Conservation (phyloP, 2,329 filamentous ascomycete genomes). For the Pseudopyrenochaeta lycopersici region DNA sequence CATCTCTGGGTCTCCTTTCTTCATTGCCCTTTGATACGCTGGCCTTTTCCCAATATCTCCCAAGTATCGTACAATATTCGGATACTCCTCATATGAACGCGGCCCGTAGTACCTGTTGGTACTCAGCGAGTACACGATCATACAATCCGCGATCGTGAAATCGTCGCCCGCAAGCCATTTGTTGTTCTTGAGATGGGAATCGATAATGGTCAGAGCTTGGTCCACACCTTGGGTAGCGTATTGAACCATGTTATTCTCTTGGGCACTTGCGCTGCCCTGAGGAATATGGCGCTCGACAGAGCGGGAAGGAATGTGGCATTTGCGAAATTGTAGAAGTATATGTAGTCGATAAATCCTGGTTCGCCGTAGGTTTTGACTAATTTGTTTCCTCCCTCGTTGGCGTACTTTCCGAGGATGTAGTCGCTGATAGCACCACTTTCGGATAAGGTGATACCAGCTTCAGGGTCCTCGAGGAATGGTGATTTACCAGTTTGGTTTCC, state of each 20-base stretch:
- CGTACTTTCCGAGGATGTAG: constrained; percentile 65
- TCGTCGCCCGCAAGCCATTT: constrained; percentile 67
- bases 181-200: constrained; percentile 57
- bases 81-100: constrained; percentile 17
- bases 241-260: constrained; percentile 28
- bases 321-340: constrained; percentile 70
- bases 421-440: constrained; percentile 68
- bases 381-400: constrained; percentile 28
- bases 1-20: constrained; percentile 58
- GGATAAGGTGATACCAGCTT: constrained; percentile 57
- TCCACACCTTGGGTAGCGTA: constrained; percentile 38
- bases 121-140: constrained; percentile 68
- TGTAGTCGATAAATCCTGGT: constrained; percentile 63
- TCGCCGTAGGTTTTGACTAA: constrained; percentile 46
- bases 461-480: constrained; percentile 65
- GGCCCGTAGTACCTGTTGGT: constrained; percentile 64
- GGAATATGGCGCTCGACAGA: constrained; percentile 38
- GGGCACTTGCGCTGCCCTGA: constrained; percentile 30
- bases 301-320: constrained; percentile 50
- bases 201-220: constrained; percentile 52
- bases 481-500: constrained; percentile 59
- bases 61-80: constrained; percentile 28
- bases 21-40: constrained; percentile 59
- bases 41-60: constrained; percentile 22
- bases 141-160: constrained; percentile 71